These are phyloP conservation scores for Rutstroemia sp. DNA, from an alignment of 2,329 filamentous ascomycete species.

Conservation along the genomic window DNA sequence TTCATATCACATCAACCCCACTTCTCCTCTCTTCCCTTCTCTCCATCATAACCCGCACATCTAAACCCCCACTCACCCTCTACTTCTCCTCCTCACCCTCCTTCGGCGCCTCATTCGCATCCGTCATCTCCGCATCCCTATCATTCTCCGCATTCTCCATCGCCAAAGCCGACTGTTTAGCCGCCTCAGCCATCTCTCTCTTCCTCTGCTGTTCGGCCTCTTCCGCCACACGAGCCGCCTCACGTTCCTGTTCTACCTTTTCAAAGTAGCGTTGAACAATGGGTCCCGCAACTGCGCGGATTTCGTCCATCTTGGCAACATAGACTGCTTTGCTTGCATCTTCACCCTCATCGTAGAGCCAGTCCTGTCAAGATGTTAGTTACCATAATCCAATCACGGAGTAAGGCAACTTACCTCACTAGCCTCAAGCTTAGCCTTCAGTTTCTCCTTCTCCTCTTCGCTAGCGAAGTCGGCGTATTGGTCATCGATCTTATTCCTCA, in stretches of 20 bases:
- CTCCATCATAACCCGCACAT: too few relatives aligned
- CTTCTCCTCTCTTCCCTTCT: too few relatives aligned
- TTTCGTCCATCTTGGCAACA: conserved; percentile 90
- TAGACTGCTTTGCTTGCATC: conserved; percentile 93
- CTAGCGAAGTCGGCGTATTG: conserved; percentile 81
- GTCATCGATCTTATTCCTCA: conserved; percentile 91
- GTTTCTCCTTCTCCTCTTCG: conserved; percentile 85
- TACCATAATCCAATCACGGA: conserved; percentile 3
- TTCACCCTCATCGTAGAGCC: conserved; percentile 96
- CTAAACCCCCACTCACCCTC: neutral
- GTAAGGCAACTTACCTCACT: conserved; percentile 71
- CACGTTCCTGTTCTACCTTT: conserved; percentile 81
- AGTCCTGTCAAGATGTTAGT: conserved; percentile 58
- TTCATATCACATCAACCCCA: too few relatives aligned
- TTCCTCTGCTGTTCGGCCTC: conserved; percentile 38
- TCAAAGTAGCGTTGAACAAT: conserved; percentile 94
- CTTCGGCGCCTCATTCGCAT: conserved; percentile 44
- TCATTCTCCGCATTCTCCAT: conserved; percentile 30
- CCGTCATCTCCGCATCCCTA: conserved; percentile 54
- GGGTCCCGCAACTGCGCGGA: conserved; percentile 81
- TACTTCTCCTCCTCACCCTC: conserved; percentile 23
- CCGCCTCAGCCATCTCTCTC: conserved; percentile 39
- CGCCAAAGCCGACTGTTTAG: conserved; percentile 40
- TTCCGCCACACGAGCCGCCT: conserved; percentile 66
- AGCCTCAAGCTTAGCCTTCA: conserved; percentile 74